Base-by-base conservation (phyloP, 345 rosid species). In the Linum tenue region DNA sequence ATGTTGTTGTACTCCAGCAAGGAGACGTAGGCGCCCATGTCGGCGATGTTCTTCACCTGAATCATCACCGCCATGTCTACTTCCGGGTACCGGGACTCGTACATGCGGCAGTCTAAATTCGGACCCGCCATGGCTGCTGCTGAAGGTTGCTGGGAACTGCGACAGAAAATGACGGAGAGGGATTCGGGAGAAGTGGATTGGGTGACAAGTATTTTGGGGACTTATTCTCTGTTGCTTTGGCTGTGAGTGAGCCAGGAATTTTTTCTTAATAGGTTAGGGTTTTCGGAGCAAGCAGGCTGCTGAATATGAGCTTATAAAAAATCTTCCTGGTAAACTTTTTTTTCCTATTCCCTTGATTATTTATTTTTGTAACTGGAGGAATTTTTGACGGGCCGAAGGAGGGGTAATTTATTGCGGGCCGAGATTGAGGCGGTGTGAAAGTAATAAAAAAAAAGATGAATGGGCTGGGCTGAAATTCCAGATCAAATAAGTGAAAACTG, bases 21-120 rank as follows among this genome's bases (percentile, higher is more conserved):
- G 0, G 97, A 86, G 16, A 94, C 99, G 65, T 90, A 94, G 0
- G 99, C 99, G 41, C 96, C 97, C 99, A 90, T 90, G 72, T 94
- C 97, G 42, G 96, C 96, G 72, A 94, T 90, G 81, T 74, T 86
- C 73, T 94, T 94, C 61, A 94, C 99, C 77, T 90, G 99, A 36
- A 94, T 90, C 99, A 94, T 94, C 71, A 94, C 99, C 53, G 97
- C 97, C 97, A 86, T 90, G 73, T 85, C 99, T 60, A 94, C 91
- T 73, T 90, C 97, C 40, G 99, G 99, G 67, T 94, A 94, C 81
- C 68, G 79, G 5, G 94, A 74, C 72, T 90, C 99, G 84, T 94
- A 94, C 96, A 88, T 94, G 42, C 99, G 83, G 74, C 99, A 94
- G 77, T 90, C 99, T 5, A 94, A 86, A 75, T 86, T 94, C 48